Conservation (phyloP, 129 eudicot species). For the Silybum marianum region DNA sequence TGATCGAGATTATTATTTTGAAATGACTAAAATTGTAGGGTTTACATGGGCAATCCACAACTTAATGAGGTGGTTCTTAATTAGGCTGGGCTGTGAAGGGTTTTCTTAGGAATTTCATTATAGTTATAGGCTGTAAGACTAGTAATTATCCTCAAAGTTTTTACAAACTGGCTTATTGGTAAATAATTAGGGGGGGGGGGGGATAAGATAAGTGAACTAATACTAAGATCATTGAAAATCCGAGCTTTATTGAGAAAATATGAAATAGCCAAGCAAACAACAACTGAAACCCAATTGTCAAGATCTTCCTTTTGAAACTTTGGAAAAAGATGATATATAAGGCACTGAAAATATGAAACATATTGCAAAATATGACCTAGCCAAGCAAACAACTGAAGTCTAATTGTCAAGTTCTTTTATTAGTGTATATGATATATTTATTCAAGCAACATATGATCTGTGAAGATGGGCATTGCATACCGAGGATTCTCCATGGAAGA, state of each 20-base stretch:
- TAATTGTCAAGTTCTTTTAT: slow-evolving; percentile 4
- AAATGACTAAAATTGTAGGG: background rate
- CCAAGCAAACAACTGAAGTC: background rate
- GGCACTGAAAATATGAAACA: background rate
- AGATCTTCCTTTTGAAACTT: background rate
- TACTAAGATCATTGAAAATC: background rate
- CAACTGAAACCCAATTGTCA: no score
- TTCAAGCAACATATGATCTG: slow-evolving; percentile 11
- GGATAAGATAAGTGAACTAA: background rate
- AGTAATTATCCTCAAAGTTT: background rate
- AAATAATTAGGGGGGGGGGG: no score
- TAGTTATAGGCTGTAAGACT: background rate
- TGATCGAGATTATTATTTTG: background rate
- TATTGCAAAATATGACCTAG: background rate
- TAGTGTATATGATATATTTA: background rate
- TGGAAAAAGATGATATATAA: background rate
- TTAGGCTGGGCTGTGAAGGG: background rate
- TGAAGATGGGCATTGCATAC: background rate
- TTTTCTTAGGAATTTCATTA: background rate
- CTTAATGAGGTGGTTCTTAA: background rate
- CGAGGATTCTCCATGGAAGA: slow-evolving; percentile 6
- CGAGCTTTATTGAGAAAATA: no score
- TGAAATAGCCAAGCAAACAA: no score
- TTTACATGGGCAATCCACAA: background rate
- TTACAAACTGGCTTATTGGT: background rate